Evolutionary conservation across 257 asterid species (phyloP), one percentile per base, ranked within the genome.

Genomic region (Lycium ferocissimum): DNA sequence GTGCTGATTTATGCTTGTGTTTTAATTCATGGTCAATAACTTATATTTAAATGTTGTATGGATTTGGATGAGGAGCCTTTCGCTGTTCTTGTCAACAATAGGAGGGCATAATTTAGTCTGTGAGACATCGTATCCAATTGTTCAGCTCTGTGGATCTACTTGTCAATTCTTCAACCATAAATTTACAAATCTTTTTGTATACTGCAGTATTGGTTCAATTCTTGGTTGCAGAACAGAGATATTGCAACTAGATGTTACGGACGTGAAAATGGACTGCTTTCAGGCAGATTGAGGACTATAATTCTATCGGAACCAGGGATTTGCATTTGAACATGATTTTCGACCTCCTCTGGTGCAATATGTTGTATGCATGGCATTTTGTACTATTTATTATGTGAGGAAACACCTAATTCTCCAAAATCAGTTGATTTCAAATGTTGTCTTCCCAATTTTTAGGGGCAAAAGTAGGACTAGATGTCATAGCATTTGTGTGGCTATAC

Each of bases 241-340:
- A 87, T 47, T 95, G 92, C 99, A 92, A 87, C 98, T 96, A 49
- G 99, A 96, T 76, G 99, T 95, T 75, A 96, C 98, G 1, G 98
- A 96, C 76, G 99, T 96, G 90, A 96, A 96, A 93, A 96, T 96
- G 99, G 98, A 96, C 84, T 89, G 95, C 92, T 95, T 95, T 88
- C 90, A 90, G 87, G 86, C 10, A 33, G 82, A 85, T 35, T n/a
- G 72, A 81, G 15, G n/a, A 11, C 9, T 5, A 58, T 62, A 61
- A 7, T 40, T 63, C 14, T 81, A 7, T 20, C 20, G 59, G 81
- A 73, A 4, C 59, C 43, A 47, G 81, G n/a, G 35, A 47, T 51
- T 51, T 76, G 22, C 43, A 26, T 76, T 76, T 51, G 26, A 78
- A 53, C 15, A 78, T 78, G 18, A 45, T 14, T 53, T 75, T 75